These are phyloP conservation scores for Monascus ruber DNA, from an alignment of 2,329 filamentous ascomycete genomes.

Conservation along the genomic window DNA sequence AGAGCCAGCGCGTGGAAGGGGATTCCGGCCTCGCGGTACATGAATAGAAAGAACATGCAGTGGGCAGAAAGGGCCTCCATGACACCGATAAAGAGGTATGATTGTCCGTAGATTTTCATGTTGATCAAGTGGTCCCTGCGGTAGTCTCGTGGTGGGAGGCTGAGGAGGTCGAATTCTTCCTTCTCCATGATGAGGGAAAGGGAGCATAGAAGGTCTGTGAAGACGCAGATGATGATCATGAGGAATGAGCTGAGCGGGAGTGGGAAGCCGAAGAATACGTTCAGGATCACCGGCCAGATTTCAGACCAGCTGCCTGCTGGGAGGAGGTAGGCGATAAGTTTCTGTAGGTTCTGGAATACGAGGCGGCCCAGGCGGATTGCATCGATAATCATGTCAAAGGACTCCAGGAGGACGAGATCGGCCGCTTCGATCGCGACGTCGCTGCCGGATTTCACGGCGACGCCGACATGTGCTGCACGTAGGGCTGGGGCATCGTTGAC, in stretches of 20 bases:
- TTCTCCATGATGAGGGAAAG: slow-evolving; percentile 65
- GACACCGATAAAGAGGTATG: slow-evolving; percentile 60
- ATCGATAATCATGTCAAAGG: slow-evolving; percentile 59
- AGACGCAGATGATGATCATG: slow-evolving; percentile 49
- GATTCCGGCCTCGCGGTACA: slow-evolving; percentile 40
- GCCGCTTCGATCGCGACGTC: slow-evolving; percentile 53
- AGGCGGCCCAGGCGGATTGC: slow-evolving; percentile 62
- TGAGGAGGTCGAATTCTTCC: slow-evolving; percentile 63
- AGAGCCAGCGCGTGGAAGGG: slow-evolving; percentile 58
- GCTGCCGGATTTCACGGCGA: slow-evolving; percentile 47
- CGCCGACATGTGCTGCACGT: slow-evolving; percentile 48
- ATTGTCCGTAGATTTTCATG: slow-evolving; percentile 59
- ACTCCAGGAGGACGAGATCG: slow-evolving; percentile 55
- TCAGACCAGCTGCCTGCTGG: slow-evolving; percentile 65
- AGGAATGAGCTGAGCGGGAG: slow-evolving; percentile 63
- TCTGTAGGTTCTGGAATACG: slow-evolving; percentile 67
- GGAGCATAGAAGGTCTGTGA: slow-evolving; percentile 65
- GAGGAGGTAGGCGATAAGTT: slow-evolving; percentile 62
- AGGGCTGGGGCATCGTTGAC: slow-evolving; percentile 44
- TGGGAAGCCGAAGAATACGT: slow-evolving; percentile 59
- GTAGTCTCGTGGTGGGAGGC: slow-evolving; percentile 55
- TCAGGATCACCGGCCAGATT: slow-evolving; percentile 65
- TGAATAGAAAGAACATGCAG: not conserved
- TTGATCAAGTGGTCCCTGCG: slow-evolving; percentile 63
- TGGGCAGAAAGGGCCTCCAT: slow-evolving; percentile 34